Evolutionary conservation across 1,284 basidiomycete genomes (phyloP).

Genomic region (Ustilago crameri): DNA sequence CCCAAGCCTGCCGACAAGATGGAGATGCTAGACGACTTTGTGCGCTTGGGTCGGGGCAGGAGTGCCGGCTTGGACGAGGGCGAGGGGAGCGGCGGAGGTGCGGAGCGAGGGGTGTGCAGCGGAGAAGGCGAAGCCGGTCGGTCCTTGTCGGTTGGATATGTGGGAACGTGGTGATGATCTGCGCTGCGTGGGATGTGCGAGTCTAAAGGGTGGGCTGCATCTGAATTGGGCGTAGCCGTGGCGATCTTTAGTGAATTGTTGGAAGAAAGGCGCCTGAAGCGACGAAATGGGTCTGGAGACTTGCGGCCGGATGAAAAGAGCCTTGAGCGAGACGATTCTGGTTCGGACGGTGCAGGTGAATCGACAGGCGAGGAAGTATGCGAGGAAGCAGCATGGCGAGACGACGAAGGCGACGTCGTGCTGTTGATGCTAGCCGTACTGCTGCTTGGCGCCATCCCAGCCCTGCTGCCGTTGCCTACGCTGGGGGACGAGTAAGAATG

Average conservation of each 20-base stretch:
- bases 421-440: slow-evolving; percentile 5
- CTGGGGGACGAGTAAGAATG: slow-evolving; percentile 15
- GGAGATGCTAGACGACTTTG: slow-evolving; percentile 50
- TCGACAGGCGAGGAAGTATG: slow-evolving; percentile 7
- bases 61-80: slow-evolving; percentile 36
- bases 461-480: not conserved
- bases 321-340: slow-evolving; percentile 22
- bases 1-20: slow-evolving; percentile 35
- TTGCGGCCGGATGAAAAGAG: slow-evolving; percentile 45
- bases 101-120: slow-evolving; percentile 11
- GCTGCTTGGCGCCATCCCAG: not conserved
- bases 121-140: slow-evolving; percentile 10
- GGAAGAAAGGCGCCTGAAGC: slow-evolving; percentile 41
- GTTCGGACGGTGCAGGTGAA: slow-evolving; percentile 5
- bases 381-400: slow-evolving; percentile 3
- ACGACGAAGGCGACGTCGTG: slow-evolving; percentile 7
- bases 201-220: slow-evolving; percentile 20
- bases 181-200: not conserved
- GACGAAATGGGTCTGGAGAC: slow-evolving; percentile 49
- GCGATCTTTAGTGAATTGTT: slow-evolving; percentile 34
- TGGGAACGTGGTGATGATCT: slow-evolving; percentile 8
- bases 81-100: slow-evolving; percentile 39
- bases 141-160: not conserved
- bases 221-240: slow-evolving; percentile 17
- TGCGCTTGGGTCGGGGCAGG: slow-evolving; percentile 21